These are phyloP conservation scores for Xerophyta viscosa DNA, from an alignment of 106 monocot genomes.

Conservation along the genomic window DNA sequence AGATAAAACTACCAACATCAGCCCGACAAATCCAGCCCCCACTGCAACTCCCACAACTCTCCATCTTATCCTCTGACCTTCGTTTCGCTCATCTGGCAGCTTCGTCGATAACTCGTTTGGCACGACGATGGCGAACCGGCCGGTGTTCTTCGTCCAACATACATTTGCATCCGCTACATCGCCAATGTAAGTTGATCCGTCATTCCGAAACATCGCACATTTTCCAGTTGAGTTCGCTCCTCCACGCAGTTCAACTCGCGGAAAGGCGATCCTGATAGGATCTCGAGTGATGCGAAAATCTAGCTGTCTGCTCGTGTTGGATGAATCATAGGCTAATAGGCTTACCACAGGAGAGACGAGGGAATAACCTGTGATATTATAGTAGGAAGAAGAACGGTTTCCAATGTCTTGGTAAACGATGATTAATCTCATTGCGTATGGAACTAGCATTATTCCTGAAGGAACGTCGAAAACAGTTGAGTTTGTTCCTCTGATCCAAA, in stretches of 20 bases:
- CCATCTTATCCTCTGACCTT: slow-evolving; percentile 2
- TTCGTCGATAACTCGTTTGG: not conserved
- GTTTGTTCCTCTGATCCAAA: not conserved
- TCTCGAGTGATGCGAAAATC: not conserved
- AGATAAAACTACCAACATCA: not conserved
- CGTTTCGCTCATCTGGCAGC: not conserved
- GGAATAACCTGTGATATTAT: slow-evolving; percentile 4
- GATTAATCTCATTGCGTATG: slow-evolving; percentile 3
- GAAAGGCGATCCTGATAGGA: slow-evolving; percentile 12
- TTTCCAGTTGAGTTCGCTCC: not conserved
- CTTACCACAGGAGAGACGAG: slow-evolving; percentile 20
- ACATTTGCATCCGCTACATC: not conserved
- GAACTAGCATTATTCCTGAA: not conserved
- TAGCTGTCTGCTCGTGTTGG: not conserved
- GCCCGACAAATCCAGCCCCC: slow-evolving; percentile 1
- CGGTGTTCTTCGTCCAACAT: slow-evolving; percentile 1
- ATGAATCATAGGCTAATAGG: slow-evolving; percentile 19
- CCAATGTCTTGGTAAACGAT: slow-evolving; percentile 1
- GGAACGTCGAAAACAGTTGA: not conserved
- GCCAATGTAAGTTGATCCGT: slow-evolving; percentile 4
- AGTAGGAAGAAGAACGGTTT: slow-evolving; percentile 16
- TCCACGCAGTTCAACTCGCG: not conserved
- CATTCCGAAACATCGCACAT: slow-evolving; percentile 7
- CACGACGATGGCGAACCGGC: slow-evolving; percentile 18
- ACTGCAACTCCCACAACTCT: slow-evolving; percentile 5